Base-by-base conservation (phyloP, 1,139 yeast genomes). In the Pichia terricola region DNA sequence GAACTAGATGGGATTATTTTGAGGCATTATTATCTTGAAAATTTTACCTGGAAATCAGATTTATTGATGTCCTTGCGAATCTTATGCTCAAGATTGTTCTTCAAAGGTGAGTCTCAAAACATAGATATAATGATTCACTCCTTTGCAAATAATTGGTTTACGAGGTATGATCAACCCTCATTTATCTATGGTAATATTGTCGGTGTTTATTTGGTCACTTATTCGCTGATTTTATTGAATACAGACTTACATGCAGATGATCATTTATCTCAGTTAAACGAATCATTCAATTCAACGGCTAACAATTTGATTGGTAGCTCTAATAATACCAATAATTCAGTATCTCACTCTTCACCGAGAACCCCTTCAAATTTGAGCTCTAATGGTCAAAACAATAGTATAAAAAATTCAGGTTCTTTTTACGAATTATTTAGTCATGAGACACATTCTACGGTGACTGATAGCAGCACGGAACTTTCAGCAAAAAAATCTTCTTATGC, bases 101-200 rank as follows among this genome's bases (percentile, higher is more conserved):
- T 87, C 55, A 79, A 79, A 55, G 95, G 94, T 3, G 96, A 87
- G 60, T 79, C 94, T 1, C 94, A 84, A 54, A 86, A 82, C 55
- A 75, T 87, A 47, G 95, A 86, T 62, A 70, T 86, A 40, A 73
- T 86, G 26, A 65, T 87, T 47, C 81, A 82, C 38, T 69, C 82
- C 2, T 81, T 85, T 58, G 73, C 94, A 27, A 72, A 73, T 48
- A 72, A 83, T 45, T 87, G 89, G 83, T 74, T 61, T 60, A 68
- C 60, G 61, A 72, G 65, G 68, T 79, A 51, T 37, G 66, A 65
- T 42, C 57, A 59, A 16, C 73, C 70, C 35, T 38, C 54, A 51
- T 66, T 72, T 27, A 40, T 40, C 10, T 77, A 79, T 57, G 72
- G 70, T 40, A 72, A 77, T 53, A 72, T 74, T 44, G 83, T 77